Conservation (phyloP, 2,329 filamentous ascomycete genomes). For the Pseudopithomyces maydicus region DNA sequence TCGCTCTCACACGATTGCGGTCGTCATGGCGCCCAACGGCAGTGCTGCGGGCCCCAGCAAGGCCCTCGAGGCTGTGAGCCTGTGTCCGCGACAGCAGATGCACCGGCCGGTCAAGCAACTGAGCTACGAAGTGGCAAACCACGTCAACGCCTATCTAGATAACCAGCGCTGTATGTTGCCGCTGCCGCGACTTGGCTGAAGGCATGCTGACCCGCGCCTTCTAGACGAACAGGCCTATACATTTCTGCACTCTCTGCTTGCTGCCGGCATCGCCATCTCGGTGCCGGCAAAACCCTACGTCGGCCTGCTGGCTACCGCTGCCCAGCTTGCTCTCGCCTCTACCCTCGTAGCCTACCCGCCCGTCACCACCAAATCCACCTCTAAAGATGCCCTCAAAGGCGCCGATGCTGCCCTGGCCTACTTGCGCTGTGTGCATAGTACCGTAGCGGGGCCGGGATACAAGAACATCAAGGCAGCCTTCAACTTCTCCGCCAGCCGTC, state of each 20-base stretch:
- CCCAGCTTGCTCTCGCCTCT: conserved; percentile 76
- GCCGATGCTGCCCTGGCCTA: conserved; percentile 71
- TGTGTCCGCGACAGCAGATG: conserved; percentile 30
- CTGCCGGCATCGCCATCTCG: conserved; percentile 38
- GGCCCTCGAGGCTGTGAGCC: conserved; percentile 29
- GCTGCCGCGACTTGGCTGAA: not conserved
- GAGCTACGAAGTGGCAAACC: conserved; percentile 42
- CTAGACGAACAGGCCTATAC: conserved; percentile 39
- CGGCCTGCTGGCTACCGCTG: conserved; percentile 69
- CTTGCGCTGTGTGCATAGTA: conserved; percentile 67
- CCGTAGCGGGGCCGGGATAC: conserved; percentile 69
- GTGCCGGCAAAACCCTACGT: conserved; percentile 46
- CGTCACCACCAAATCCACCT: conserved; percentile 74
- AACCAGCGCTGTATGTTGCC: conserved; percentile 35
- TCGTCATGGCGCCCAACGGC: not conserved
- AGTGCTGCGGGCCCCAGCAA: conserved; percentile 5
- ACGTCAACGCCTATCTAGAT: conserved; percentile 44
- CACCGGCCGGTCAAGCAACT: conserved; percentile 37
- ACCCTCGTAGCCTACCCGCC: conserved; percentile 83
- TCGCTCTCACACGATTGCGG: not conserved
- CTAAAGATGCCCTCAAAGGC: conserved; percentile 64
- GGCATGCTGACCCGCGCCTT: conserved; percentile 5
- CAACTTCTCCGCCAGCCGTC: conserved; percentile 56
- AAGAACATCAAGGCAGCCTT: conserved; percentile 75
- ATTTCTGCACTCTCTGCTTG: conserved; percentile 42